Conservation (phyloP, 176 grass and related monocot genomes). For the Chloris gayana region DNA sequence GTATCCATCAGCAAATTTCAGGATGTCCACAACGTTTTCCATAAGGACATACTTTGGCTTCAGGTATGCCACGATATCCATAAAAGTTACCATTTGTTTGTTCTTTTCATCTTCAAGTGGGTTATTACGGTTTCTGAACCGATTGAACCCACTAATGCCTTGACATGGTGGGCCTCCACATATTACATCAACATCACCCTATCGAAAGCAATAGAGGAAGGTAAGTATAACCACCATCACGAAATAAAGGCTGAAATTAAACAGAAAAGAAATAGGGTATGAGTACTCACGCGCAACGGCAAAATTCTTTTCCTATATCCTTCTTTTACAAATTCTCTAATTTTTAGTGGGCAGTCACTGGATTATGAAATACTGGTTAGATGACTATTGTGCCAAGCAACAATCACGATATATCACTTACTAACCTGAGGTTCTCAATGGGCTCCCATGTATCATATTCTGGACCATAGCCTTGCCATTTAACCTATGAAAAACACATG, state of each 20-base stretch:
- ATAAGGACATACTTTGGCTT: slow-evolving; percentile 85
- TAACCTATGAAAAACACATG: slow-evolving; percentile 46
- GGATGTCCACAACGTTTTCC: slow-evolving; percentile 93
- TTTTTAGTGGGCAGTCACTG: slow-evolving; percentile 69
- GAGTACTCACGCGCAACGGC: slow-evolving; percentile 63
- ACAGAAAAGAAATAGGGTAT: background rate
- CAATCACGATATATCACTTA: background rate
- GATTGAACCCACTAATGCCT: slow-evolving; percentile 90
- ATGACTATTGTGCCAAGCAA: background rate
- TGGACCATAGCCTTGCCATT: slow-evolving; percentile 82
- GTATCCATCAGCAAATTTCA: slow-evolving; percentile 82
- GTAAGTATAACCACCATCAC: background rate
- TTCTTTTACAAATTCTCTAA: slow-evolving; percentile 74
- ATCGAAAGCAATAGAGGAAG: background rate
- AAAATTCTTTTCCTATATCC: slow-evolving; percentile 60
- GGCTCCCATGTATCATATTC: slow-evolving; percentile 90
- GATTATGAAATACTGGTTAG: slow-evolving; percentile 33
- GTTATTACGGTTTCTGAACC: slow-evolving; percentile 72
- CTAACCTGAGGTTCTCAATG: slow-evolving; percentile 71
- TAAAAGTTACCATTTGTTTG: slow-evolving; percentile 74
- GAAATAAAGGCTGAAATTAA: background rate
- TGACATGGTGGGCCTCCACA: slow-evolving; percentile 92
- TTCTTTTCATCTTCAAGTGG: slow-evolving; percentile 89
- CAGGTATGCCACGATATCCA: slow-evolving; percentile 78
- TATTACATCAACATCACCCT: slow-evolving; percentile 80